Evolutionary conservation across 768 basidiomycete species (phyloP), one percentile per base, ranked within the genome.

Genomic region (Tulasnella calospora): DNA sequence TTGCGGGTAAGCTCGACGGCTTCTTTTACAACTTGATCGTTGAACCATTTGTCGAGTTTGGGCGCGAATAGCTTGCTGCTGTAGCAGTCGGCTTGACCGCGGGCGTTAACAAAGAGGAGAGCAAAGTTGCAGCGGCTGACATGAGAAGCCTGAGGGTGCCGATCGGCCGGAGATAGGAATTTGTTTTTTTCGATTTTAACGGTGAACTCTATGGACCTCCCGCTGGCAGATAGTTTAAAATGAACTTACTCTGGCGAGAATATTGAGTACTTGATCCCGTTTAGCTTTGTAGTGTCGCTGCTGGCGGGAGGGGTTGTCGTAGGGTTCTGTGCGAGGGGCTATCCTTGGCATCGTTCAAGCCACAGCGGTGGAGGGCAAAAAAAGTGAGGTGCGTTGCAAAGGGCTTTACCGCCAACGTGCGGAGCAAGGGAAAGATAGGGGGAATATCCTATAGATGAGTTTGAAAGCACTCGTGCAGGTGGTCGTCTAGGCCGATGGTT

Each of bases 101-200:
- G 81, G 33, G 85, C 83, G 10, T 82, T 83, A 79, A 85, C 83
- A 81, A 83, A 85, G 33, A 84, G 80, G 72, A 86, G 82, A 71
- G 84, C 84, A 80, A 85, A 86, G 70, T 85, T 84, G n/a, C 81
- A 82, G 17, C 84, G 84, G 76, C 84, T 85, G 81, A 84, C 83
- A 79, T 83, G 83, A 1, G 84, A 82, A 15, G 83, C 81, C 79
- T 84, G 83, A 35, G 83, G 84, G 35, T 12, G 73, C 73, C 73
- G 47, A 72, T 40, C 17, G 76, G 33, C 33, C 35, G 57, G 76
- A 71, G 57, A 71, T 71, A 38, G 74, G 23, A 47, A 41, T 33
- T 67, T 51, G 41, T 8, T 8, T 8, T 44, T 9, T 44, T 44
- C 2, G 9, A 15, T 44, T 35, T 3, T 27, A 71, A 71, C 17